Base-by-base conservation (phyloP, 768 basidiomycete species). In the Pleurotus ostreatus region DNA sequence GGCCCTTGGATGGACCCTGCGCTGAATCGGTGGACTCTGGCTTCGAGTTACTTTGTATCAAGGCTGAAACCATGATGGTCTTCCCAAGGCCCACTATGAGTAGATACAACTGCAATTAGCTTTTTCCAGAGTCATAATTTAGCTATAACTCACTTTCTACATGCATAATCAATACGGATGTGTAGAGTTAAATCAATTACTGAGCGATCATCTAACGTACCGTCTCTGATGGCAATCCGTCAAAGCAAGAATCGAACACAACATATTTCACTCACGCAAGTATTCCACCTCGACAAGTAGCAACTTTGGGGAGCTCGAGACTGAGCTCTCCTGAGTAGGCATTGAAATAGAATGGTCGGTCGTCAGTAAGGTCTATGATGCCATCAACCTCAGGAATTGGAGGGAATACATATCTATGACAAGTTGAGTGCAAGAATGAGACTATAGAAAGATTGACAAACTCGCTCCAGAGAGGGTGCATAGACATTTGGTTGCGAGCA, bases 391-490 rank as follows among this genome's bases (percentile, higher is more conserved):
- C 67, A 3, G 85, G 84, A 59, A 86, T 80, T 15, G 74, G 70
- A 11, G 88, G 88, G 60, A 94, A 92, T 0, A 75, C 62, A 65
- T 92, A 95, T 75, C 93, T 94, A 54, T 8, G 49, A 26, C 37
- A 25, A 38, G 23, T 51, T 61, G 15, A 63, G 61, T 60, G 20
- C 56, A 41, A 54, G 18, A 57, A 43, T 40, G n/a, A 23, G 55
- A 5, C 13, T 30, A 51, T 43, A 13, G 22, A 9, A 55, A 55
- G 56, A 43, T 57, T 4, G 7, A 72, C 84, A 64, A 66, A 98
- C 93, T 92, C 84, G 74, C 88, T 88, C 95, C 95, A 98, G 6
- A 98, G 70, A 2, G 96, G 96, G 68, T 98, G 93, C 81, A 98
- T 86, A 4, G 88, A 89, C 13, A 67, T 75, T 12, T 80, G 80